These are phyloP conservation scores for Peronospora belbahrii DNA, from an alignment of 352 stramenopile genomes.

Conservation along the genomic window DNA sequence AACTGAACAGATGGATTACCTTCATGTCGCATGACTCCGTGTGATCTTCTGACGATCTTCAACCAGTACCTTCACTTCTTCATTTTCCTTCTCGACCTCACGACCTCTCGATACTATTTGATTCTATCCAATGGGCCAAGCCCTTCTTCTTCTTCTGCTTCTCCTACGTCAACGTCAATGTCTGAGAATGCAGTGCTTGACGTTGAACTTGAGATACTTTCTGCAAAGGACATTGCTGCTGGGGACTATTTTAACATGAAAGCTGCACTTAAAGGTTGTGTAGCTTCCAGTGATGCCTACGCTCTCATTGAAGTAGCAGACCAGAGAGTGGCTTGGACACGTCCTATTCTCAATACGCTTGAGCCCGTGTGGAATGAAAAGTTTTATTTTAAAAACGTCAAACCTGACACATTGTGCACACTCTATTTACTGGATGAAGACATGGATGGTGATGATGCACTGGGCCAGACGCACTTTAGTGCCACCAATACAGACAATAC, in stretches of 20 bases:
- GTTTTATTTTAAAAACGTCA: conserved; percentile 36
- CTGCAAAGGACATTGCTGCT: conserved; percentile 26
- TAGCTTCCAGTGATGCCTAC: conserved; percentile 32
- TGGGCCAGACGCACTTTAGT: conserved; percentile 29
- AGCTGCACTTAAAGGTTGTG: conserved; percentile 20
- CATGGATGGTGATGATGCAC: conserved; percentile 22
- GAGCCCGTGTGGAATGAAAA: conserved; percentile 35
- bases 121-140: not conserved
- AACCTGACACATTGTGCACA: conserved; percentile 28
- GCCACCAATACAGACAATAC: conserved; percentile 21
- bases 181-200: conserved; percentile 19
- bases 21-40: too few species aligned
- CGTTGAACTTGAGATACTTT: conserved; percentile 31
- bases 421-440: conserved; percentile 34
- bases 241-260: conserved; percentile 25
- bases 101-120: not conserved
- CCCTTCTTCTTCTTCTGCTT: conserved; percentile 8
- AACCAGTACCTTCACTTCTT: not conserved
- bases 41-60: too few species aligned
- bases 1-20: too few species aligned
- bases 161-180: not conserved
- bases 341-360: conserved; percentile 26
- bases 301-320: conserved; percentile 29
- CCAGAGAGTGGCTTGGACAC: conserved; percentile 31
- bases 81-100: not conserved